Percentiles rank a stretch among this genome's conserved stretches.
Evolutionary conservation across 805 yeast species (phyloP).

Genomic region (Schizosaccharomyces lindneri): DNA sequence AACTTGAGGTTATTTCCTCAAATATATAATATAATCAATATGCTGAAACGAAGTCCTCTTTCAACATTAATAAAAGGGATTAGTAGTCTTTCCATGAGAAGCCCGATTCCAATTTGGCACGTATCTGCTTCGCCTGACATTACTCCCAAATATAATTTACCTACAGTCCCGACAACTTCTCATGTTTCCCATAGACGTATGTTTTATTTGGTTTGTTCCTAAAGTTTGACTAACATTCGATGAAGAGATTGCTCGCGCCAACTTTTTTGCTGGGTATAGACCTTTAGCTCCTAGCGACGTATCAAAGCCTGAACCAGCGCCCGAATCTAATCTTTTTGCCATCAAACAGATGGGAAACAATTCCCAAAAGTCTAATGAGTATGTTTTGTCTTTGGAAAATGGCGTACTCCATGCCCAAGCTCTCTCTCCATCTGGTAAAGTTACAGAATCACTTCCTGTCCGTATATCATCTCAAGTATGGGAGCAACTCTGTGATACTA

Average conservation of each 20-base stretch:
- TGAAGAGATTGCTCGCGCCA: slow-evolving; percentile 6
- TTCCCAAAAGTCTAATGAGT: not conserved
- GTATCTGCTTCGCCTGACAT: not conserved
- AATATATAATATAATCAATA: not conserved
- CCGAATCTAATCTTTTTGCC: not conserved
- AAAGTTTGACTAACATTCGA: not conserved
- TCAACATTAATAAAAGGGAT: not conserved
- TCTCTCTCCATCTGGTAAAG: not conserved
- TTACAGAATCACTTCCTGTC: slow-evolving; percentile 1
- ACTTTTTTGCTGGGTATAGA: slow-evolving; percentile 7
- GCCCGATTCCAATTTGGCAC: not conserved
- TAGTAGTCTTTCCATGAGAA: not conserved
- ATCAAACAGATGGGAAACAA: not conserved
- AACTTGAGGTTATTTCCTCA: not conserved
- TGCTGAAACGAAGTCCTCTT: not conserved
- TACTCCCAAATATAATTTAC: not conserved
- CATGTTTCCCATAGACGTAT: not conserved
- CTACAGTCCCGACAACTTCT: not conserved
- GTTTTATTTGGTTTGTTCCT: not conserved
- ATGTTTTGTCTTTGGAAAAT: not conserved
- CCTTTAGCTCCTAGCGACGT: slow-evolving; percentile 4
- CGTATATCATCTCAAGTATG: slow-evolving; percentile 1
- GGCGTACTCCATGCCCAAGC: not conserved
- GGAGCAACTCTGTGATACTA: slow-evolving; percentile 1
- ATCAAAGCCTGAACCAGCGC: not conserved